These are phyloP conservation scores for Durio zibethinus DNA, from an alignment of 345 rosid species.

Conservation along the genomic window DNA sequence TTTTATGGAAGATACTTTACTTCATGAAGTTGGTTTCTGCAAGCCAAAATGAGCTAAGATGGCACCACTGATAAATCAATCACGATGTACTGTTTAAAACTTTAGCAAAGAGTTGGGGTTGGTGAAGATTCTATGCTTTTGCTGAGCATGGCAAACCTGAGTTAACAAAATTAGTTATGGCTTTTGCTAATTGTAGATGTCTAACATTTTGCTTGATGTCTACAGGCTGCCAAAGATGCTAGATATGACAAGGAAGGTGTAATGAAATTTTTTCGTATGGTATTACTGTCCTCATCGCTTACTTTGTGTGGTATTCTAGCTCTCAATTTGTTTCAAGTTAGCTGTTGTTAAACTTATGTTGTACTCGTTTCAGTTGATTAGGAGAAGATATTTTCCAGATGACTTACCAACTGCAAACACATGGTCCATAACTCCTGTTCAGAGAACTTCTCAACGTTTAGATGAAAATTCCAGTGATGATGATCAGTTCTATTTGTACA, in stretches of 20 bases:
- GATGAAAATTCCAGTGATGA: conserved; percentile 73
- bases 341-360: background rate
- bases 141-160: background rate
- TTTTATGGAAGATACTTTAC: background rate
- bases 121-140: background rate
- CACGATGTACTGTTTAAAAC: background rate
- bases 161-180: background rate
- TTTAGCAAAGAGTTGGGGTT: background rate
- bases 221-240: conserved; percentile 94
- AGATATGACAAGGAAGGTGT: conserved; percentile 95
- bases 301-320: background rate
- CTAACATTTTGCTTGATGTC: conserved; percentile 17
- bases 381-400: conserved; percentile 91
- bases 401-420: conserved; percentile 65
- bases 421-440: conserved; percentile 70
- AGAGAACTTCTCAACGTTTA: conserved; percentile 56
- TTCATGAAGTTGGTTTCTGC: background rate
- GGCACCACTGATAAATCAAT: background rate
- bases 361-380: conserved; percentile 60
- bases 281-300: conserved; percentile 12
- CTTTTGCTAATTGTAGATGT: background rate
- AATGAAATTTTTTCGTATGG: conserved; percentile 75
- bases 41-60: background rate
- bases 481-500: conserved; percentile 60
- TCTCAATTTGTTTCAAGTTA: background rate